Percentiles rank a stretch among this genome's conserved stretches.
Evolutionary conservation across 768 basidiomycete genomes (phyloP).

Genomic region (Filobasidium wieringae): DNA sequence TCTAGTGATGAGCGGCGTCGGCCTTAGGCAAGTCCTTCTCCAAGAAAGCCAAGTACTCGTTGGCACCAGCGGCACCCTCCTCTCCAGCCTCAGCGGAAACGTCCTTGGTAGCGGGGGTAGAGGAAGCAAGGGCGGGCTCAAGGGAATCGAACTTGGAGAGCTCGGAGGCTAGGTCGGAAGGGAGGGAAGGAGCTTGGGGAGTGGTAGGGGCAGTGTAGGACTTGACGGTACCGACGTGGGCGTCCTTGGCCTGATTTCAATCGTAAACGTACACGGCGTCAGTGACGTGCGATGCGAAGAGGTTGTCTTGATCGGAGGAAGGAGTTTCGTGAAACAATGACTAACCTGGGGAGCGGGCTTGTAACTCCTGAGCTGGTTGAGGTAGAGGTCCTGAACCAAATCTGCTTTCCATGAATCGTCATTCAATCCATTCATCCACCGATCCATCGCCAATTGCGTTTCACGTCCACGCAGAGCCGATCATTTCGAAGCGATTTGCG

Average conservation of each 20-base stretch:
- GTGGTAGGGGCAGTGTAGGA: slow-evolving; percentile 59
- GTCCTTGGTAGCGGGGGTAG: slow-evolving; percentile 35
- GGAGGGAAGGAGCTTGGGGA: slow-evolving; percentile 64
- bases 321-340: no score
- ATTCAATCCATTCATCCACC: no score
- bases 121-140: slow-evolving; percentile 49
- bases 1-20: slow-evolving; percentile 48
- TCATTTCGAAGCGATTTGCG: no score
- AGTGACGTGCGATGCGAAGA: not conserved
- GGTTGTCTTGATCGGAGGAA: not conserved
- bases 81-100: slow-evolving; percentile 23
- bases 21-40: slow-evolving; percentile 66
- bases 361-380: slow-evolving; percentile 80
- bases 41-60: slow-evolving; percentile 65
- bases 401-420: slow-evolving; percentile 48
- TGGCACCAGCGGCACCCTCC: slow-evolving; percentile 49
- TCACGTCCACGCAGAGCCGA: no score
- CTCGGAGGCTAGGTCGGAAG: slow-evolving; percentile 73
- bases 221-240: slow-evolving; percentile 79
- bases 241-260: slow-evolving; percentile 67
- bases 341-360: slow-evolving; percentile 63
- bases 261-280: not conserved
- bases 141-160: slow-evolving; percentile 68
- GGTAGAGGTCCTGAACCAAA: slow-evolving; percentile 81
- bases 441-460: no score